phyloP scores from a whole-genome alignment of 441 rosid genomes.

The Bruguiera hainesii region DNA sequence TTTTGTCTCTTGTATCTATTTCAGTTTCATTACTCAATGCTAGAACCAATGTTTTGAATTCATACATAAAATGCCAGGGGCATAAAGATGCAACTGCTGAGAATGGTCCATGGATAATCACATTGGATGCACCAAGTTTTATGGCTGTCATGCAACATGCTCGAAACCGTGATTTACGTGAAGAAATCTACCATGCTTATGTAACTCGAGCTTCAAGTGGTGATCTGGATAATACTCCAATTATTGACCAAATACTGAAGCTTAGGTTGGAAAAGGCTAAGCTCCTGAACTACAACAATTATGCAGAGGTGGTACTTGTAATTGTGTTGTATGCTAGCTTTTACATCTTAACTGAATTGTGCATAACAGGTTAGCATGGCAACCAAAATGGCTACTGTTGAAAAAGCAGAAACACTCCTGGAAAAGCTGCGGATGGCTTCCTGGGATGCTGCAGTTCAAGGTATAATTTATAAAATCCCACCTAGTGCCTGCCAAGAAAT shows the following conservation, averaged over 20 bases:
- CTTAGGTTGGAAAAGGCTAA: constrained; percentile 78
- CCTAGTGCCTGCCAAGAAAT: constrained; percentile 1
- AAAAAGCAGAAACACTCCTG: constrained; percentile 72
- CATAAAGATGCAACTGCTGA: constrained; percentile 80
- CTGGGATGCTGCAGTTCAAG: constrained; percentile 83
- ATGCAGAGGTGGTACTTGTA: constrained; percentile 66
- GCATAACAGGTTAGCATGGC: constrained; percentile 82
- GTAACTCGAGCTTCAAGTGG: constrained; percentile 70
- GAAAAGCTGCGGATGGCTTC: constrained; percentile 86
- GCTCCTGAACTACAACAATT: constrained; percentile 71
- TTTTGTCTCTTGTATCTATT: constrained; percentile 6
- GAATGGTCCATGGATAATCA: constrained; percentile 84
- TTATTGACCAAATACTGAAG: constrained; percentile 71
- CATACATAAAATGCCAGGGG: constrained; percentile 44
- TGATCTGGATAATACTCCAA: constrained; percentile 68
- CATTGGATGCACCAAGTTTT: constrained; percentile 77
- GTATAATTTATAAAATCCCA: constrained; percentile 33
- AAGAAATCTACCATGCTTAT: constrained; percentile 75
- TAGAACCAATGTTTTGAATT: constrained; percentile 1
- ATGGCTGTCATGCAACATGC: constrained; percentile 87
- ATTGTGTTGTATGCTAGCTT: constrained; percentile 11
- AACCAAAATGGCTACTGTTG: constrained; percentile 90
- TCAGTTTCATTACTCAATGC: not conserved
- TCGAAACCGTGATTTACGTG: constrained; percentile 68
- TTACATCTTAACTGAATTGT: constrained; percentile 21